Evolutionary conservation across 805 yeast genomes (phyloP).

Genomic region (Lipomyces oligophaga): DNA sequence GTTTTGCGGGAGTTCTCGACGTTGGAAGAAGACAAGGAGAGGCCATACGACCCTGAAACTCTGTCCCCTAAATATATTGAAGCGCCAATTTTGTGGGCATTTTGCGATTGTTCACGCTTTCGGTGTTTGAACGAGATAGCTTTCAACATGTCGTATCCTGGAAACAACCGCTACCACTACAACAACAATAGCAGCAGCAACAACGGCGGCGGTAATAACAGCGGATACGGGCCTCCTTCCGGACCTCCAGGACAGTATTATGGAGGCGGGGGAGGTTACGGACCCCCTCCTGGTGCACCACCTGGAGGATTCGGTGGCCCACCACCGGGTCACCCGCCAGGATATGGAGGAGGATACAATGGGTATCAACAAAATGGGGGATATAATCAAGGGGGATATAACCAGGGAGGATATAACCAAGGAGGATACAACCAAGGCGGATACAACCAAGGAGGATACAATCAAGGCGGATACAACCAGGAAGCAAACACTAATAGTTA

Average conservation of each 20-base stretch:
- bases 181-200: too few relatives aligned
- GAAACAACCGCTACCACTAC: conserved; percentile 38
- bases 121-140: too few relatives aligned
- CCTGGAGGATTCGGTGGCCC: conserved; percentile 29
- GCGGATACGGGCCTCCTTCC: conserved; percentile 29
- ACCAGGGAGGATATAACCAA: neutral
- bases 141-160: conserved; percentile 36
- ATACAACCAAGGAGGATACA: conserved; percentile 3
- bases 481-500: neutral
- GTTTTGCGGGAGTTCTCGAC: too few relatives aligned
- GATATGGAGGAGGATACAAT: conserved; percentile 7
- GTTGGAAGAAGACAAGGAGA: too few relatives aligned
- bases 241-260: conserved; percentile 32
- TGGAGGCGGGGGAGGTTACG: conserved; percentile 9
- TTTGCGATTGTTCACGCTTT: too few relatives aligned
- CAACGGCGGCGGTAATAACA: conserved; percentile 13
- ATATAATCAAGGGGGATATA: neutral
- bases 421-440: conserved; percentile 4
- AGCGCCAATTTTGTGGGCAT: too few relatives aligned
- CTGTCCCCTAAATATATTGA: too few relatives aligned
- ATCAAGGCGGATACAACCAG: conserved; percentile 5
- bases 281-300: conserved; percentile 32
- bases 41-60: too few relatives aligned
- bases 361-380: neutral
- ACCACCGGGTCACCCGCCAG: conserved; percentile 6